Evolutionary conservation across 2,329 filamentous ascomycete species (phyloP).

Genomic region (Trichoderma simmonsii): DNA sequence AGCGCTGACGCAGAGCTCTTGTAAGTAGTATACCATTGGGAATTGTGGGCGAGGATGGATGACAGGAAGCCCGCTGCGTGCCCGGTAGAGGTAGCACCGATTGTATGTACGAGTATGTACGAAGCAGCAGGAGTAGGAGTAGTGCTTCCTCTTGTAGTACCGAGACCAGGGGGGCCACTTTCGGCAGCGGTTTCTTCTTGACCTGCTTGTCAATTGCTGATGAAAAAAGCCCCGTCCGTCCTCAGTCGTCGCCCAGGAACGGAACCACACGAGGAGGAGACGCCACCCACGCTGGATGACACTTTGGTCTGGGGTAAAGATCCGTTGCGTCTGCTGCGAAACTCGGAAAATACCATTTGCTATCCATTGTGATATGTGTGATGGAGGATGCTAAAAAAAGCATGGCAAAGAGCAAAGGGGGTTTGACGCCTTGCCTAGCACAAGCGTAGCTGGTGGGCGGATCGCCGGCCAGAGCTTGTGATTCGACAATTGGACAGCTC

Average conservation of each 20-base stretch:
- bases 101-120: neutral
- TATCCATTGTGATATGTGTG: conserved; percentile 6
- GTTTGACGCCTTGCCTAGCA: conserved; percentile 2
- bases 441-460: conserved; percentile 12
- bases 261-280: conserved; percentile 9
- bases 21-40: neutral
- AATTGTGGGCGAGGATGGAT: conserved; percentile 1
- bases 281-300: neutral
- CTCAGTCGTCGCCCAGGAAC: neutral
- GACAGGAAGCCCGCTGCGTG: conserved; percentile 4
- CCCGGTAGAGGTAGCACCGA: conserved; percentile 10
- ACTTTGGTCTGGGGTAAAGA: conserved; percentile 5
- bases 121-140: neutral
- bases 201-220: neutral
- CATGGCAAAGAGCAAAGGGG: conserved; percentile 10
- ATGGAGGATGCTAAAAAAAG: conserved; percentile 1
- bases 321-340: neutral
- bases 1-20: conserved; percentile 6
- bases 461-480: conserved; percentile 9
- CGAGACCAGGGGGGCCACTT: conserved; percentile 11
- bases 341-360: neutral
- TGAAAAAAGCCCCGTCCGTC: neutral
- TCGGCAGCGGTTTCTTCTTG: conserved; percentile 4
- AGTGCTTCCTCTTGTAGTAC: neutral
- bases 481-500: conserved; percentile 18